phyloP scores from a whole-genome alignment of 371 early-diverging fungal species.

The Entomophthora muscae region DNA sequence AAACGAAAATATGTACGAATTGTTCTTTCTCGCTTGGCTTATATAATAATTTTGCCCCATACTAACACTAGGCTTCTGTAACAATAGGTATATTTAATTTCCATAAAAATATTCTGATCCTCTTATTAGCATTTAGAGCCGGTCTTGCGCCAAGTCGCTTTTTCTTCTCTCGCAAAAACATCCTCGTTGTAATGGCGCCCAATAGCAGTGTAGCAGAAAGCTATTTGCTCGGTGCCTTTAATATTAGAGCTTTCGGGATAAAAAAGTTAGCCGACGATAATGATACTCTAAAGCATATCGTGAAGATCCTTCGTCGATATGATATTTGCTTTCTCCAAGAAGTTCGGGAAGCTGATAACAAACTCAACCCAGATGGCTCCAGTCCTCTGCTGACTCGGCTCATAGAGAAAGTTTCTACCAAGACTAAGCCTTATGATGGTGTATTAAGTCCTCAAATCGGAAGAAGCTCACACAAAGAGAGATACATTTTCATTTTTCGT shows the following conservation, averaged over 20 bases:
- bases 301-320: constrained; percentile 3
- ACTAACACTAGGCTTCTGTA: too few species aligned
- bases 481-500: constrained; percentile 1
- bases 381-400: background rate
- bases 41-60: too few species aligned
- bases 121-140: too few species aligned
- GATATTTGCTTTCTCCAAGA: constrained; percentile 7
- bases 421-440: background rate
- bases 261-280: background rate
- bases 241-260: constrained; percentile 2
- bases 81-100: too few species aligned
- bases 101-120: too few species aligned
- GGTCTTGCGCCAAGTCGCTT: too few species aligned
- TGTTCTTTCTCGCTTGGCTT: too few species aligned
- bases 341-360: background rate
- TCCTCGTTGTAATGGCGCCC: too few species aligned
- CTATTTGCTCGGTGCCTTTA: too few species aligned
- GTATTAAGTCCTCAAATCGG: background rate
- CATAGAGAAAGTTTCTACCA: background rate
- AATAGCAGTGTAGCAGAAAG: too few species aligned
- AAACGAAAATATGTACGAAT: too few species aligned
- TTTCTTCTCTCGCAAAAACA: too few species aligned
- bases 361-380: background rate
- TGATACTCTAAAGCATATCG: background rate
- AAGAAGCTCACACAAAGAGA: background rate